A percentile compares a stretch with the other conserved stretches of the same genome.
Conservation (phyloP, 306 rosid genomes). For the Vigna hirtella region DNA sequence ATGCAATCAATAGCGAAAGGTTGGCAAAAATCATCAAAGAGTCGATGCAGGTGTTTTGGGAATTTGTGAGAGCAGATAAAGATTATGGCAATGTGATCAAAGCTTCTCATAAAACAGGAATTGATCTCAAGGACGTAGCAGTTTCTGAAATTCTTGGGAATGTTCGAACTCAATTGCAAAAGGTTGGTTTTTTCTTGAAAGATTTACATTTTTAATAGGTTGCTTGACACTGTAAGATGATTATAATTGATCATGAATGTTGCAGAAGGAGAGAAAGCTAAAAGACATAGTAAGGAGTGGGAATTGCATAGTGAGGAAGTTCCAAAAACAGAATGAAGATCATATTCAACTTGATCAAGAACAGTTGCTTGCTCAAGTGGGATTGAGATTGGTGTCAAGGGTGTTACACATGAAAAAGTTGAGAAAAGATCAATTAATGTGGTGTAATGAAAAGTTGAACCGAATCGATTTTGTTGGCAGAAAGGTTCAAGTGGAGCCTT, state of each 20-base stretch:
- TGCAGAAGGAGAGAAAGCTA: slow-evolving; percentile 66
- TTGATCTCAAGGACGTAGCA: slow-evolving; percentile 48
- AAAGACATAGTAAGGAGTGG: slow-evolving; percentile 63
- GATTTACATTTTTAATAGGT: not conserved
- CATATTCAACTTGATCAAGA: slow-evolving; percentile 43
- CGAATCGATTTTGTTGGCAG: slow-evolving; percentile 52
- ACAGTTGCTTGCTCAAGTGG: slow-evolving; percentile 66
- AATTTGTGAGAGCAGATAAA: slow-evolving; percentile 62
- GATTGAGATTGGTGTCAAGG: slow-evolving; percentile 67
- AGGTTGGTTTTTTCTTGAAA: slow-evolving; percentile 54
- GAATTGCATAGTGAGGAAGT: slow-evolving; percentile 63
- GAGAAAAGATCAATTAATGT: slow-evolving; percentile 58
- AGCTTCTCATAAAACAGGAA: slow-evolving; percentile 41
- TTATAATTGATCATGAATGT: not conserved
- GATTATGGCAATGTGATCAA: slow-evolving; percentile 43
- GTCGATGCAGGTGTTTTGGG: slow-evolving; percentile 63
- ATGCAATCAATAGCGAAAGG: slow-evolving; percentile 42
- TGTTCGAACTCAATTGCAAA: slow-evolving; percentile 52
- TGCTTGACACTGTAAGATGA: not conserved
- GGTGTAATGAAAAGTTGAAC: slow-evolving; percentile 70
- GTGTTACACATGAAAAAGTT: slow-evolving; percentile 67
- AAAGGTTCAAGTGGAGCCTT: slow-evolving; percentile 62
- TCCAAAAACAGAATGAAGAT: slow-evolving; percentile 56
- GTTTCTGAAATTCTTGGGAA: slow-evolving; percentile 48
- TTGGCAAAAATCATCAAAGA: slow-evolving; percentile 58